Conservation (phyloP, 345 rosid genomes). For the Luvunga scandens region DNA sequence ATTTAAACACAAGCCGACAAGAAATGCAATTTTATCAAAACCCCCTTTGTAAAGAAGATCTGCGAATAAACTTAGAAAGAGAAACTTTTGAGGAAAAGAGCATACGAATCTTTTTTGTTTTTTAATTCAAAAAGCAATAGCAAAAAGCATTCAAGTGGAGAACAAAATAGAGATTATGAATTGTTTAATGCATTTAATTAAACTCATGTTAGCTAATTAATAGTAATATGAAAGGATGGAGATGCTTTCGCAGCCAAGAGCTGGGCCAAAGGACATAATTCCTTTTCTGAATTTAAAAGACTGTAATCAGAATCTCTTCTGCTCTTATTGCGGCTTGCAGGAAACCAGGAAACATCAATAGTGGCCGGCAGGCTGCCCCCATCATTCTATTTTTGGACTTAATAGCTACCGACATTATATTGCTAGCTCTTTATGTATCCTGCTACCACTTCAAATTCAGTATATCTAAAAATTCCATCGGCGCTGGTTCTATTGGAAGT, state of each 20-base stretch:
- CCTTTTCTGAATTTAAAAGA: neutral
- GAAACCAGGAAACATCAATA: slow-evolving; percentile 33
- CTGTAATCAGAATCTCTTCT: slow-evolving; percentile 12
- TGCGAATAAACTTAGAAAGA: neutral
- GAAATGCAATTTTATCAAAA: neutral
- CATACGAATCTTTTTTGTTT: neutral
- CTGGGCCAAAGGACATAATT: neutral
- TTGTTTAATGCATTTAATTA: neutral
- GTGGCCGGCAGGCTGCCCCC: neutral
- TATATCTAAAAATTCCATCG: too few species aligned
- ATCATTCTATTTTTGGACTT: neutral
- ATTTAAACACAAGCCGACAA: too few species aligned
- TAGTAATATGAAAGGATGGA: neutral
- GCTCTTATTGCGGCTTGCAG: slow-evolving; percentile 34
- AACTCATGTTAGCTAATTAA: neutral
- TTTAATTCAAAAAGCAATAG: neutral
- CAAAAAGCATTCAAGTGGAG: neutral
- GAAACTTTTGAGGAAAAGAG: neutral
- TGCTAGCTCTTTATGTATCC: too few species aligned
- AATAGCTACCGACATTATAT: too few species aligned
- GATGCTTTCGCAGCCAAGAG: neutral
- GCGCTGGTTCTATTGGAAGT: too few species aligned
- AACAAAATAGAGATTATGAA: neutral
- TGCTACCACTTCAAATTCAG: too few species aligned
- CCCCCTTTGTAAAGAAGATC: neutral